Evolutionary conservation across 352 stramenopile genomes (phyloP), one percentile per base, ranked within the genome.

Genomic region (Globisporangium camurandrum): DNA sequence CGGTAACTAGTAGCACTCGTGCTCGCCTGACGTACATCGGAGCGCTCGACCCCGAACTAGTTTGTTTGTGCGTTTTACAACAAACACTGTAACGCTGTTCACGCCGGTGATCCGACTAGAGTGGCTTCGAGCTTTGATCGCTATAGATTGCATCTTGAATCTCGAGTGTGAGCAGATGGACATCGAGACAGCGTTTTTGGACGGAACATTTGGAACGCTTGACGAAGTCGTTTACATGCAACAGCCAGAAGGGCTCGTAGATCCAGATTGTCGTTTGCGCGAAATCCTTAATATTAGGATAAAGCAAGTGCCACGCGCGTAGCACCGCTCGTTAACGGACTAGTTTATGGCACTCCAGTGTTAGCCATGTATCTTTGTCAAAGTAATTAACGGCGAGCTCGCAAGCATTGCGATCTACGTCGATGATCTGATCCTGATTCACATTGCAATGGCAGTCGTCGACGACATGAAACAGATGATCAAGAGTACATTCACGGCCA

Each of bases 351-450:
- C 17, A 20, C 54, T 3, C 27, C n/a, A 11, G 10, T 56, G 46
- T 36, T 46, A 57, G 19, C 44, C 57, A 0, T 64, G 57, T 20
- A 44, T 56, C 1, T 57, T 49, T 37, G 24, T 57, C 2, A 30
- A 38, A 10, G 12, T 3, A 28, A 39, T 22, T 2, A 9, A 3
- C 0, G 12, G 2, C 0, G 49, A 43, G 4, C 12, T 43, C 0
- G 34, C 48, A 7, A 33, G 56, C 4, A 38, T 64, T 0, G 46
- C 46, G 0, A 57, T 64, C 11, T 60, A 64, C 17, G 52, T 61
- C 11, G 42, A 64, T n/a, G 43, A 64, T 26, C 24, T 64, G 3
- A 7, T 64, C 6, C 4, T 57, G 0, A 17, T 64, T 2, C n/a
- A 16, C 1, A 46, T 45, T 14, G 24, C 26, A 0, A 7, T 4